Evolutionary conservation across 1,139 yeast species (phyloP), one percentile per base, ranked within the genome.

Genomic region (Meyerozyma athensensis): DNA sequence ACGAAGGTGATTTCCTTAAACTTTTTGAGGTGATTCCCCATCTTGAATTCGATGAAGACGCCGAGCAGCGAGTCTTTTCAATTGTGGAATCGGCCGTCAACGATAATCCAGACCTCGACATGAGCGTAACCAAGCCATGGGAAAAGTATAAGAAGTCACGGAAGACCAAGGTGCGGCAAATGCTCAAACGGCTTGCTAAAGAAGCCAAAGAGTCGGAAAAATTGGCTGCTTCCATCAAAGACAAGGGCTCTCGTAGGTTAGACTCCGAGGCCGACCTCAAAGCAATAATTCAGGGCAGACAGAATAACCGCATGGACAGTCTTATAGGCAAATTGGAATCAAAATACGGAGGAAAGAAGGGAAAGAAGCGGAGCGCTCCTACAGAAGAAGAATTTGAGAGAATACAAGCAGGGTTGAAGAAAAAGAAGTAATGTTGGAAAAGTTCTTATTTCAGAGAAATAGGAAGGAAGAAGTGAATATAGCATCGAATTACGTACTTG

Each of bases 11-110:
- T 50, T 75, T 86, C 51, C 64, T 80, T 36, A 67, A 69, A 41
- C 61, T 87, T 12, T 83, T 86, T 54, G 95, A 86, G 54, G 69
- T 71, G 34, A 81, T 87, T 6, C 84, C 94, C 12, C 96, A 87
- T 58, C 70, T 84, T 37, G 89, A 82, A 44, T 72, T 81, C 36
- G 68, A 70, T n/a, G 75, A 66, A 38, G 71, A 61, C 5, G 84
- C 79, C 46, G 89, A 82, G 47, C 59, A 59, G 36, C 68, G 96
- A 26, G 71, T 85, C 19, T 74, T 73, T 42, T 56, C 56, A 3
- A 66, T 79, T 3, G 73, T 86, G 22, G 67, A 71, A 30, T 51
- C 47, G 7, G 67, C 76, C 26, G 61, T 77, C 18, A 55, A 55
- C 3, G 52, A 54, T 1, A 16, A 5, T 7, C 64, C 63, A 4